A percentile compares a stretch with the other conserved stretches of the same genome.
Evolutionary conservation across 2,329 filamentous ascomycete species (phyloP).

Genomic region (Paraconiothyrium brasiliense): DNA sequence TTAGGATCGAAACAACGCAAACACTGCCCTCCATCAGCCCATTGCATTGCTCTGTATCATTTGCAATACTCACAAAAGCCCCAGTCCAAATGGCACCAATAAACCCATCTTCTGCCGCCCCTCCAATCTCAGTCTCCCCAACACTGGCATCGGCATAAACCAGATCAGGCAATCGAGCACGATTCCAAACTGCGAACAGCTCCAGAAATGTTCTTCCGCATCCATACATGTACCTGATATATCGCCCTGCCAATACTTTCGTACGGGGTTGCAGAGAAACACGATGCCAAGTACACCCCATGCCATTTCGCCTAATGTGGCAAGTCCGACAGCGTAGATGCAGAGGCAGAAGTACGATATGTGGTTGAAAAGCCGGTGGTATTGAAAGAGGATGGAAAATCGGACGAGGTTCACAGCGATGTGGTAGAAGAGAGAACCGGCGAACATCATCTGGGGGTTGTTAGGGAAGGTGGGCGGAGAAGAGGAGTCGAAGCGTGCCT

Average conservation of each 20-base stretch:
- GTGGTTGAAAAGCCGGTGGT: constrained; percentile 37
- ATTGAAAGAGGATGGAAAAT: constrained; percentile 44
- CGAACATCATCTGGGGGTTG: constrained; percentile 38
- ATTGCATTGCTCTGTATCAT: background rate
- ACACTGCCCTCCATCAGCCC: constrained; percentile 27
- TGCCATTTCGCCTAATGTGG: constrained; percentile 27
- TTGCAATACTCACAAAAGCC: constrained; percentile 16
- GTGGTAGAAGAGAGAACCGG: constrained; percentile 44
- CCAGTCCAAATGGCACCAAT: constrained; percentile 47
- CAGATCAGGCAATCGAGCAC: constrained; percentile 43
- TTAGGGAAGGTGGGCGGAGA: constrained; percentile 4
- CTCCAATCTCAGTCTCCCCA: constrained; percentile 42
- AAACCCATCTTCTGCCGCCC: constrained; percentile 45
- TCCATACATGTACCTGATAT: constrained; percentile 34
- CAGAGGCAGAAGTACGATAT: constrained; percentile 14
- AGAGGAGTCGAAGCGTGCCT: constrained; percentile 21
- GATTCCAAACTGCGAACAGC: constrained; percentile 38
- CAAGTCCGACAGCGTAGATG: constrained; percentile 31
- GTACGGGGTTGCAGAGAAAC: constrained; percentile 39
- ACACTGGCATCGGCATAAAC: constrained; percentile 42
- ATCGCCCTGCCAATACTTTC: constrained; percentile 36
- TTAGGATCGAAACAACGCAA: constrained; percentile 41
- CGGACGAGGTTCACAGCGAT: constrained; percentile 44
- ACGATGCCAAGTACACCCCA: constrained; percentile 43
- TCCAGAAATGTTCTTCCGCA: constrained; percentile 36